Conservation (phyloP, 768 basidiomycete species). For the Russula olivacea region DNA sequence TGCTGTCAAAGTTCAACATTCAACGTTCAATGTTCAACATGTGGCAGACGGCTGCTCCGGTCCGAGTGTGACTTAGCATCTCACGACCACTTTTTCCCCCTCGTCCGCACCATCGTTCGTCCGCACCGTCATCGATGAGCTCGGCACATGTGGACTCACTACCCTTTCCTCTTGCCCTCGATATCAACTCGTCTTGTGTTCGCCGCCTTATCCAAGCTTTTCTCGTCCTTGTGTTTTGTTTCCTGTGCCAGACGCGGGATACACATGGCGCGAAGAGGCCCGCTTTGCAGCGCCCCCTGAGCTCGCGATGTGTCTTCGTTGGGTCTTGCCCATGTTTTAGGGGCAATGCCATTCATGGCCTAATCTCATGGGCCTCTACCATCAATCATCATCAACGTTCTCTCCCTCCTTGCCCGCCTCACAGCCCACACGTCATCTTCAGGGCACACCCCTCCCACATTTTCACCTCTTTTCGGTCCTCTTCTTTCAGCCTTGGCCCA, state of each 20-base stretch:
- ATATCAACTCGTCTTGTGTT: conserved; percentile 66
- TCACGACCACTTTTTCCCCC: too few species aligned
- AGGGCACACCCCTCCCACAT: conserved; percentile 85
- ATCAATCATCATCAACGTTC: conserved; percentile 57
- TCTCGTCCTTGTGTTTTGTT: conserved; percentile 48
- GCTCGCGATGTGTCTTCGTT: conserved; percentile 84
- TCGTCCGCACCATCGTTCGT: too few species aligned
- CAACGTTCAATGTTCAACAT: too few species aligned
- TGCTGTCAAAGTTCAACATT: too few species aligned
- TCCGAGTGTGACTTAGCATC: too few species aligned
- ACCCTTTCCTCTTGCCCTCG: too few species aligned
- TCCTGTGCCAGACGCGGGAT: conserved; percentile 39
- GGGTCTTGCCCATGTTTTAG: conserved; percentile 79
- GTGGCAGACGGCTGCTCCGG: too few species aligned
- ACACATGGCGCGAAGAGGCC: conserved; percentile 72
- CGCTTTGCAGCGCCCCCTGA: conserved; percentile 81
- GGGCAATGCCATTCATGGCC: conserved; percentile 67
- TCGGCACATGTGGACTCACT: too few species aligned
- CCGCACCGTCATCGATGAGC: too few species aligned
- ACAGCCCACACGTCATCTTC: conserved; percentile 78
- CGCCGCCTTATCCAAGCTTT: conserved; percentile 76
- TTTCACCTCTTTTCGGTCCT: too few species aligned
- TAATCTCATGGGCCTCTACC: conserved; percentile 69
- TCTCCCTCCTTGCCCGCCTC: conserved; percentile 74
- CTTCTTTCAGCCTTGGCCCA: too few species aligned